Percentiles rank a stretch among this genome's conserved stretches.
These are phyloP conservation scores for Truncatella angustata DNA, from an alignment of 2,329 filamentous ascomycete genomes.

Conservation along the genomic window DNA sequence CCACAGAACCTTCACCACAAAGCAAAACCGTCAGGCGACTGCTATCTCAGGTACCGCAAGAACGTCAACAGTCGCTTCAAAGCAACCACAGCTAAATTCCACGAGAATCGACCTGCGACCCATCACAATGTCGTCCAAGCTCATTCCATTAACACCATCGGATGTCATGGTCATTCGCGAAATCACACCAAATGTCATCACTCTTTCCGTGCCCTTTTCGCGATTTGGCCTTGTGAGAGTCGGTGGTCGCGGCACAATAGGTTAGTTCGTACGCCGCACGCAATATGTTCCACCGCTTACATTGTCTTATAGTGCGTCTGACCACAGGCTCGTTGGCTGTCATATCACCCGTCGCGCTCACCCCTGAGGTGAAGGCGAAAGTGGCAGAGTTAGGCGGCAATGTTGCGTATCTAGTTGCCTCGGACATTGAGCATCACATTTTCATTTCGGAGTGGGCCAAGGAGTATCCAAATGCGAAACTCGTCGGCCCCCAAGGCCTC, in stretches of 20 bases:
- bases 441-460: conserved; percentile 83
- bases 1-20: background rate
- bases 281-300: background rate
- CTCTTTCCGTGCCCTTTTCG: conserved; percentile 78
- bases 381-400: conserved; percentile 64
- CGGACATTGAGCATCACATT: conserved; percentile 93
- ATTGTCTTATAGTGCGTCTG: conserved; percentile 62
- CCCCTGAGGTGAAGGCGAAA: conserved; percentile 66
- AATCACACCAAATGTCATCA: conserved; percentile 75
- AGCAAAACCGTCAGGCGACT: background rate
- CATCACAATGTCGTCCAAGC: conserved; percentile 56
- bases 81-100: background rate
- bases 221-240: conserved; percentile 79
- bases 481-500: conserved; percentile 81
- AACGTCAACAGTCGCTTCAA: background rate
- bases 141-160: conserved; percentile 69
- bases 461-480: conserved; percentile 73
- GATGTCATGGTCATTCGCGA: conserved; percentile 89
- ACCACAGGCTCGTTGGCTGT: conserved; percentile 76
- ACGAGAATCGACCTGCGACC: background rate
- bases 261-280: conserved; percentile 42
- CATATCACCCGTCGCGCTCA: conserved; percentile 89
- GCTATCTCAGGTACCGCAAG: background rate
- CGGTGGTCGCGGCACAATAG: conserved; percentile 82
- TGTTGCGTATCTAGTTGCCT: conserved; percentile 81